These are phyloP conservation scores for Hirschfeldia incana DNA, from an alignment of 345 rosid genomes.

Conservation along the genomic window DNA sequence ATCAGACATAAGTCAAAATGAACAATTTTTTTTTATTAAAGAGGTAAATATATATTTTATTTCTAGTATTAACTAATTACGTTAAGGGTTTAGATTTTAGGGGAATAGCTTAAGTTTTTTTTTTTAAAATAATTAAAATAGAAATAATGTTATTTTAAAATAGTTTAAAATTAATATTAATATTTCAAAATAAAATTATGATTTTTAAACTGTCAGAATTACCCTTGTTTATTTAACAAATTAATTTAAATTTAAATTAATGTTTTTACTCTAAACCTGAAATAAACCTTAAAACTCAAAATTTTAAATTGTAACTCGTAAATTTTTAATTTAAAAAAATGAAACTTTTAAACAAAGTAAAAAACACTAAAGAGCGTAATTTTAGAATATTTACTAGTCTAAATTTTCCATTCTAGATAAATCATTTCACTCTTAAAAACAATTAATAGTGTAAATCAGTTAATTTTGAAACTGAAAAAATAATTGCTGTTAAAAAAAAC, in stretches of 20 bases:
- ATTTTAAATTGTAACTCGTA: not conserved
- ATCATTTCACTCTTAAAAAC: not conserved
- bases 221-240: not conserved
- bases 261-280: not conserved
- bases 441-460: constrained; percentile 3
- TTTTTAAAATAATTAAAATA: too few species aligned
- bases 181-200: too few species aligned
- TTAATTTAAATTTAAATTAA: not conserved
- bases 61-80: too few species aligned
- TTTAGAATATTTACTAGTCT: too few species aligned
- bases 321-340: not conserved
- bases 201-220: not conserved
- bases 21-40: too few species aligned
- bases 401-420: not conserved
- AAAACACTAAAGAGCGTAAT: not conserved
- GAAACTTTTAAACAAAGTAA: not conserved
- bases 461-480: not conserved
- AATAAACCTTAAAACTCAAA: not conserved
- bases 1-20: too few species aligned
- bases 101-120: too few species aligned
- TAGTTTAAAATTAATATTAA: too few species aligned
- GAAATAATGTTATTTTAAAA: too few species aligned
- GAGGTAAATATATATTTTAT: too few species aligned
- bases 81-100: too few species aligned
- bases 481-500: constrained; percentile 23